Percentiles rank a stretch among this genome's conserved stretches.
These are phyloP conservation scores for Xylaria sp. DNA, from an alignment of 2,329 filamentous ascomycete genomes.

Conservation along the genomic window DNA sequence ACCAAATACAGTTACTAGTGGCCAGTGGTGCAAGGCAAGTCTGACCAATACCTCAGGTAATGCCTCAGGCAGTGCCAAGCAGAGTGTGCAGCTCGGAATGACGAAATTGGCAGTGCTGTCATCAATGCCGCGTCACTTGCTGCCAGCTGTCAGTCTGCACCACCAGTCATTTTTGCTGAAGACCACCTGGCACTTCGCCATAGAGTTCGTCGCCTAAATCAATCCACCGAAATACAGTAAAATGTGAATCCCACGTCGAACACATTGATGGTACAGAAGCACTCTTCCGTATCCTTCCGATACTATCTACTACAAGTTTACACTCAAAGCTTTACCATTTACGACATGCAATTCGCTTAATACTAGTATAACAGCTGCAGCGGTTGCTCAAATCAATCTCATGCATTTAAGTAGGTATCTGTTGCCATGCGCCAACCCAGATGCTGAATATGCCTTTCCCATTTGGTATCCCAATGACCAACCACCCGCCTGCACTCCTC, in stretches of 20 bases:
- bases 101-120: conserved; percentile 33
- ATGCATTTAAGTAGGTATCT: conserved; percentile 19
- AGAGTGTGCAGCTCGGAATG: conserved; percentile 16
- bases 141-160: conserved; percentile 26
- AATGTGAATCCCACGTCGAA: too few species aligned
- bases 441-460: conserved; percentile 46
- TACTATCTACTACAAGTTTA: not conserved
- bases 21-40: not conserved
- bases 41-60: not conserved
- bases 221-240: not conserved
- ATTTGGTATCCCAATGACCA: conserved; percentile 45
- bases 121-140: conserved; percentile 18
- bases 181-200: not conserved
- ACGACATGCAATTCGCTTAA: not conserved
- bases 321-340: not conserved
- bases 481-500: conserved; percentile 40
- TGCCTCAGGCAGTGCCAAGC: not conserved
- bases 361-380: not conserved
- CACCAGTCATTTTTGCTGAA: conserved; percentile 19
- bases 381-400: conserved; percentile 21
- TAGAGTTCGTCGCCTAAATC: not conserved
- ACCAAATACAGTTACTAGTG: not conserved
- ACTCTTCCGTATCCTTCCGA: too few species aligned
- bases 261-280: too few species aligned
- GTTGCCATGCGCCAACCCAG: conserved; percentile 43